Evolutionary conservation across 805 yeast genomes (phyloP).

Genomic region (Yarrowia osloensis): DNA sequence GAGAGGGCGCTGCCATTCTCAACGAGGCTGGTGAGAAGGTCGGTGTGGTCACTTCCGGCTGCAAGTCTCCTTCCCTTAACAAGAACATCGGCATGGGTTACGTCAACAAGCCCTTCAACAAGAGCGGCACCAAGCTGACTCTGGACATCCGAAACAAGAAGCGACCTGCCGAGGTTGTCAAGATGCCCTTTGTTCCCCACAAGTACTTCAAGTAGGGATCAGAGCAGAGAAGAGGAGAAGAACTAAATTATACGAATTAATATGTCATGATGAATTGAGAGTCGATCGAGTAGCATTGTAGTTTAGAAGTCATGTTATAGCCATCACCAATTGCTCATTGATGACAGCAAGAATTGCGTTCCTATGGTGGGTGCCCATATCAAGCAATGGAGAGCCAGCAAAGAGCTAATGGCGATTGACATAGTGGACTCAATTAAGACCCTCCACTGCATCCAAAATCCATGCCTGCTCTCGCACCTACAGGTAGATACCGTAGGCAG

Average conservation of each 20-base stretch:
- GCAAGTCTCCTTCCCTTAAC: slow-evolving; percentile 68
- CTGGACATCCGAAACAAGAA: slow-evolving; percentile 83
- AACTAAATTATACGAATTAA: slow-evolving; percentile 1
- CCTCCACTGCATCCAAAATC: too few relatives aligned
- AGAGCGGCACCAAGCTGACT: slow-evolving; percentile 69
- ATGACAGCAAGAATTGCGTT: too few relatives aligned
- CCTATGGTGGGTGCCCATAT: too few relatives aligned
- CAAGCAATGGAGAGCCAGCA: too few relatives aligned
- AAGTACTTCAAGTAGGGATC: slow-evolving; percentile 54
- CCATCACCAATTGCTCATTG: too few relatives aligned
- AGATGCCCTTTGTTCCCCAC: slow-evolving; percentile 81
- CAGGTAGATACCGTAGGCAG: too few relatives aligned
- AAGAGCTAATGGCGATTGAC: too few relatives aligned
- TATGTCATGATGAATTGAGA: too few relatives aligned
- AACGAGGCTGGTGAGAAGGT: slow-evolving; percentile 57
- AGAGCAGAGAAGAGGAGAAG: background rate
- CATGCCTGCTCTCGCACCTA: too few relatives aligned
- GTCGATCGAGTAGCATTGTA: too few relatives aligned
- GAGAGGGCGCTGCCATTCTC: slow-evolving; percentile 71
- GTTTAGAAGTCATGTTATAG: too few relatives aligned
- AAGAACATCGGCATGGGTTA: slow-evolving; percentile 91
- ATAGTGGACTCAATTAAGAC: too few relatives aligned
- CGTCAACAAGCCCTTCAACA: slow-evolving; percentile 66
- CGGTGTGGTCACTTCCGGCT: slow-evolving; percentile 63
- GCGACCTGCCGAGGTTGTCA: slow-evolving; percentile 72